phyloP scores from a whole-genome alignment of 169 alveolate genomes.

The Plasmodium chabaudi region DNA sequence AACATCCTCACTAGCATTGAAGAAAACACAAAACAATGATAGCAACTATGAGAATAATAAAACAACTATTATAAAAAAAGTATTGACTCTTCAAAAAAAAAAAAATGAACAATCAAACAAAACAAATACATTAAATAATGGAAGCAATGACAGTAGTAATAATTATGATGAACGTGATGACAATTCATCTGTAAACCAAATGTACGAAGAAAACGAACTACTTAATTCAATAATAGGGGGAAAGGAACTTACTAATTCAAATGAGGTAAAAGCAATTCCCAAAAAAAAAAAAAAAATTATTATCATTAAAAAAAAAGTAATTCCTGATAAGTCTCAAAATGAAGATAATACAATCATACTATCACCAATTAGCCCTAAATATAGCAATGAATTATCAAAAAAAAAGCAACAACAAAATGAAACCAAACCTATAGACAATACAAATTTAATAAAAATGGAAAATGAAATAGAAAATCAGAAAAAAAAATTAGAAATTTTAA shows the following conservation, averaged over 20 bases:
- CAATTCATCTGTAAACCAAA: not conserved
- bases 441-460: not conserved
- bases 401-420: not conserved
- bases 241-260: not conserved
- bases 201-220: slow-evolving; percentile 40
- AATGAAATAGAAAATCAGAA: slow-evolving; percentile 13
- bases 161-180: too few relatives aligned
- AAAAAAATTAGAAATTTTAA: not conserved
- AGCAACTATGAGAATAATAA: not conserved
- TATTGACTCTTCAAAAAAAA: too few relatives aligned
- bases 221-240: slow-evolving; percentile 30
- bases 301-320: slow-evolving; percentile 10
- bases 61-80: too few relatives aligned
- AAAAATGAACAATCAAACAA: too few relatives aligned
- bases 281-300: slow-evolving; percentile 29
- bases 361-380: too few relatives aligned
- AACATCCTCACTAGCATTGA: not conserved
- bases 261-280: not conserved
- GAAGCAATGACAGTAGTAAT: too few relatives aligned
- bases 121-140: too few relatives aligned
- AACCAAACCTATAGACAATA: slow-evolving; percentile 1
- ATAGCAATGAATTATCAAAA: too few relatives aligned
- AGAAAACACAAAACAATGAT: slow-evolving; percentile 6
- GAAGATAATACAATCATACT: not conserved
- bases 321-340: slow-evolving; percentile 10